Base-by-base conservation (phyloP, 2,329 filamentous ascomycete genomes). In the Pseudogymnoascus sp. region DNA sequence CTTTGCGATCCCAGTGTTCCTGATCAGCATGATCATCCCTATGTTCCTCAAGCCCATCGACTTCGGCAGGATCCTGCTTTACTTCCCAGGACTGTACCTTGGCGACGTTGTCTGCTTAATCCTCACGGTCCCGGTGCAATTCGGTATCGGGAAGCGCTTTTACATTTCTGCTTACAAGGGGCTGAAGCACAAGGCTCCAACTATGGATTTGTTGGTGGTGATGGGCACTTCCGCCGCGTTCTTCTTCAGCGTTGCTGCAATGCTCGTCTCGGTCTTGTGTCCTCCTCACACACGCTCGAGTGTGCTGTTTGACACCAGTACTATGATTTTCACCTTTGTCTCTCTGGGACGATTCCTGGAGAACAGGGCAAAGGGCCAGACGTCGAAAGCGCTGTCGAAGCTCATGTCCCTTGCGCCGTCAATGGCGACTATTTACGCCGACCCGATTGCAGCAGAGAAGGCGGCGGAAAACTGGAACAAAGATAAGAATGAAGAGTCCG, bases 241-340 rank as follows among this genome's bases (percentile, higher is more conserved):
- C 79, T 95, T 96, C 76, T 99, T 97, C 78, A 97, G 93, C 74
- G 78, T 92, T 69, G 85, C 90, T 59, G 85, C 91, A 14, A 97
- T 99, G 91, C 63, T 88, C 4, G 86, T 97, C 14, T 96, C 92
- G 0, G 74, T 97, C 18, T 68, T 90, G 12, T 80, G 84, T n/a
- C 79, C 85, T 21, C 90, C 91, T 5, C 91, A 97, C 73, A 84
- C 82, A 2, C 85, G 90, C 59, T 95, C 95, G 0, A 87, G 86
- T 67, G 97, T 92, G 1, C 89, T 97, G 14, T 99, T 99, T 71
- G 95, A 99, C 73, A 99, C 95, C 1, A 97, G 93, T 76, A 96
- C 92, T 21, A 99, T 97, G 95, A 82, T 99, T 61, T 93, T 99
- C 74, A 96, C 92, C 0, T 97, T 99, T 73, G 91, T 97, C 74